A percentile compares a stretch with the other conserved stretches of the same genome.
phyloP scores from a whole-genome alignment of 768 basidiomycete species.

The Fomitopsis pulvina region DNA sequence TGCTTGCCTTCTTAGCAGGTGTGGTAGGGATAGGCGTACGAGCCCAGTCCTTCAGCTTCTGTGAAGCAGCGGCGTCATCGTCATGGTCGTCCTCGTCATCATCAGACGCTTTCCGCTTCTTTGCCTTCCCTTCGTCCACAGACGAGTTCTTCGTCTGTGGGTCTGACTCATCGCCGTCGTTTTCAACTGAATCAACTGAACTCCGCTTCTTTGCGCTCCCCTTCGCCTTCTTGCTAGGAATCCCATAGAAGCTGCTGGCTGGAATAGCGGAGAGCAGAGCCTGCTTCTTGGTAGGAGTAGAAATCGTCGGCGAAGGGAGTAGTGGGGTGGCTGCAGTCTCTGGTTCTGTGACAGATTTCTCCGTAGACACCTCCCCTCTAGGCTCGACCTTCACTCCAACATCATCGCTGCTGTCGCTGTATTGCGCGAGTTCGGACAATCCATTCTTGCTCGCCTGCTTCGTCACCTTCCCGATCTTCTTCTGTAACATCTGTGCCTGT shows the following conservation, averaged over 20 bases:
- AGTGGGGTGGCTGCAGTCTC: constrained; percentile 1
- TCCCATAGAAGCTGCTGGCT: constrained; percentile 34
- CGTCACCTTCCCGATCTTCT: constrained; percentile 41
- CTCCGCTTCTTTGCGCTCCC: too few relatives aligned
- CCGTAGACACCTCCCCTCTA: neutral
- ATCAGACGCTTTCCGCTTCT: constrained; percentile 36
- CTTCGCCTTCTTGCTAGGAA: constrained; percentile 4
- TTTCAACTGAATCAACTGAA: too few relatives aligned
- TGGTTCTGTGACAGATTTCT: neutral
- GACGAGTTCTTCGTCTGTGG: too few relatives aligned
- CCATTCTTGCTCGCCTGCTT: constrained; percentile 24
- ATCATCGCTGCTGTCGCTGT: constrained; percentile 35
- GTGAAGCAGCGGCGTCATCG: constrained; percentile 24
- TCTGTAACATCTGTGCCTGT: constrained; percentile 45
- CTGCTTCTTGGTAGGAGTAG: constrained; percentile 24
- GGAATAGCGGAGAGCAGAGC: constrained; percentile 22
- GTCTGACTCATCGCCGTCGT: too few relatives aligned
- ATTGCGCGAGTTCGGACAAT: constrained; percentile 32
- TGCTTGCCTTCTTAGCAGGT: constrained; percentile 6
- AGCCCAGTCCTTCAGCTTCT: constrained; percentile 16
- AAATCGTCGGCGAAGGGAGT: constrained; percentile 16
- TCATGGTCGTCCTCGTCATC: constrained; percentile 26
- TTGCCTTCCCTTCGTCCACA: constrained; percentile 16
- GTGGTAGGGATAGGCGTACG: constrained; percentile 13
- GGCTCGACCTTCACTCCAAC: constrained; percentile 23